These are phyloP conservation scores for Fusarium nygamai DNA, from an alignment of 2,329 filamentous ascomycete species.

Conservation along the genomic window DNA sequence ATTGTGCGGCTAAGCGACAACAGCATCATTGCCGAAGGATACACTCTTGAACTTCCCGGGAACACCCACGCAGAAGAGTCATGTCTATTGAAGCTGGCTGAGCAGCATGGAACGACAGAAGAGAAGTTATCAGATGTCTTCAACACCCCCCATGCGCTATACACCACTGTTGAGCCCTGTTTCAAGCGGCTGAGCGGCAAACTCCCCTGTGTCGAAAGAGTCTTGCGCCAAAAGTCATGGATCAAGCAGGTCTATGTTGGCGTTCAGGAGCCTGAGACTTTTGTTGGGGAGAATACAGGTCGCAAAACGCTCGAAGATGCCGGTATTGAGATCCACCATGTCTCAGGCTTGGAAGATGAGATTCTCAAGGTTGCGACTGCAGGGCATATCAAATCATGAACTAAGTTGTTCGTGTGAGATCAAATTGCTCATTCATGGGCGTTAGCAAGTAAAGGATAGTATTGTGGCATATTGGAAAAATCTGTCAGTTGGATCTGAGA, in stretches of 20 bases:
- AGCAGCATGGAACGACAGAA: slow-evolving; percentile 60
- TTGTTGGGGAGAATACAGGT: slow-evolving; percentile 85
- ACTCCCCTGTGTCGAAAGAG: slow-evolving; percentile 79
- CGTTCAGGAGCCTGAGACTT: slow-evolving; percentile 88
- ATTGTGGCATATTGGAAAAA: background rate
- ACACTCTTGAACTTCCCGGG: slow-evolving; percentile 87
- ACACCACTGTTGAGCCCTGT: slow-evolving; percentile 94
- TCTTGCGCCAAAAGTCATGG: slow-evolving; percentile 69
- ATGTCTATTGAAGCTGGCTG: slow-evolving; percentile 79
- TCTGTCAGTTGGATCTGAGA: background rate
- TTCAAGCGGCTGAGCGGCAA: slow-evolving; percentile 79
- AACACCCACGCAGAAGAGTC: slow-evolving; percentile 98
- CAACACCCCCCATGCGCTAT: slow-evolving; percentile 63
- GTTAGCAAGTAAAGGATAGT: too few species aligned
- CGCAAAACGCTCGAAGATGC: slow-evolving; percentile 74
- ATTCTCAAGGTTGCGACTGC: slow-evolving; percentile 86
- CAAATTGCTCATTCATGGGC: too few species aligned
- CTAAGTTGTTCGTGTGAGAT: background rate
- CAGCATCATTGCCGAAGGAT: slow-evolving; percentile 79
- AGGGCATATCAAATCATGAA: slow-evolving; percentile 66
- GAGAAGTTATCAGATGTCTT: slow-evolving; percentile 60
- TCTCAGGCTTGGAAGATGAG: slow-evolving; percentile 79
- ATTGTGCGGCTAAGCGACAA: slow-evolving; percentile 70
- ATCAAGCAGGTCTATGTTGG: slow-evolving; percentile 87
- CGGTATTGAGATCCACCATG: slow-evolving; percentile 78